A percentile compares a stretch with the other conserved stretches of the same genome.
phyloP scores from a whole-genome alignment of 208 protist genomes.

The Leishmania lainsoni region DNA sequence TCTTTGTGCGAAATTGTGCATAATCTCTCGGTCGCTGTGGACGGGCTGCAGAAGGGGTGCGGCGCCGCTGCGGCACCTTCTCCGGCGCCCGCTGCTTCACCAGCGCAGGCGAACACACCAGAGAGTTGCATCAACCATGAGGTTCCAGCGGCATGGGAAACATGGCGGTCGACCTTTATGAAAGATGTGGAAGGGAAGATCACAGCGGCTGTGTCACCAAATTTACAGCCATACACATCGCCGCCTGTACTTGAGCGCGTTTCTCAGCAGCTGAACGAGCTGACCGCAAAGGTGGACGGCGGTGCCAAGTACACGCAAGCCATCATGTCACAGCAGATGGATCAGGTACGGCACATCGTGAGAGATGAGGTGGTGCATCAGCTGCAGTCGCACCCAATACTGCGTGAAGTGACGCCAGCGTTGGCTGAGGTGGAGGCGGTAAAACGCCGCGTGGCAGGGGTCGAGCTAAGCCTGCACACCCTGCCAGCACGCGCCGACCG shows the following conservation, averaged over 20 bases:
- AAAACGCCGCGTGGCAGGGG: slow-evolving; percentile 43
- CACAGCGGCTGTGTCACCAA: slow-evolving; percentile 8
- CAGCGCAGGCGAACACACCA: neutral
- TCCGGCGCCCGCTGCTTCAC: neutral
- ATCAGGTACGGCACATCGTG: slow-evolving; percentile 25
- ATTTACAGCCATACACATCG: neutral
- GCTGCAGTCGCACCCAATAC: slow-evolving; percentile 14
- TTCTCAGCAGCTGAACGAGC: slow-evolving; percentile 32
- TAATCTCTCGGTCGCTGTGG: slow-evolving; percentile 36
- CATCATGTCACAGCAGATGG: slow-evolving; percentile 26
- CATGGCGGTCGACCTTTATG: slow-evolving; percentile 13
- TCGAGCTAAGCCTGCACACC: slow-evolving; percentile 35
- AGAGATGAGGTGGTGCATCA: slow-evolving; percentile 29
- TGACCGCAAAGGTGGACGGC: slow-evolving; percentile 33
- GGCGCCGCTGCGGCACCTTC: neutral
- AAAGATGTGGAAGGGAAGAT: slow-evolving; percentile 20
- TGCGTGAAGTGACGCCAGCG: slow-evolving; percentile 36
- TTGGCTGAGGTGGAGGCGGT: slow-evolving; percentile 54
- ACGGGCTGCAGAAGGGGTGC: slow-evolving; percentile 17
- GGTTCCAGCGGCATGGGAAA: slow-evolving; percentile 9
- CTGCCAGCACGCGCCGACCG: slow-evolving; percentile 7
- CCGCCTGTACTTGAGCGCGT: slow-evolving; percentile 19
- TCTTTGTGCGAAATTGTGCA: slow-evolving; percentile 37
- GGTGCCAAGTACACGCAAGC: slow-evolving; percentile 29
- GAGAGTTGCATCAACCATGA: neutral